Base-by-base conservation (phyloP, 2,329 filamentous ascomycete genomes). In the Arthrobotrys megalospora region DNA sequence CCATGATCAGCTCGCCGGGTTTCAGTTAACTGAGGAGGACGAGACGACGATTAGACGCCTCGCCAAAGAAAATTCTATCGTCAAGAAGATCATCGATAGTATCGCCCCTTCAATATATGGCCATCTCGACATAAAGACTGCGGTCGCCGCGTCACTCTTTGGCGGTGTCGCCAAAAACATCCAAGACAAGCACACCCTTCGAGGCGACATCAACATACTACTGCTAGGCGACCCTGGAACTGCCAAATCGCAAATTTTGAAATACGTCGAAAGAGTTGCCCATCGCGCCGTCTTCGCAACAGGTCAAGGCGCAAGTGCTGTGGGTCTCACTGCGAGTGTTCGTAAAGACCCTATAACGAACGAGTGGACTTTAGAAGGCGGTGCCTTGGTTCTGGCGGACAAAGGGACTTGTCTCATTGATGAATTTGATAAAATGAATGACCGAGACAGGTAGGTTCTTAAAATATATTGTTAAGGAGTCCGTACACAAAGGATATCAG, bases 351-450 rank as follows among this genome's bases (percentile, higher is more conserved):
- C 96, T 4, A 87, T 98, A 83, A 99, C 96, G 1, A 93, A 92
- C 84, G 96, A 99, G 85, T 99, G 96, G 95, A 98, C 96, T 5
- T 87, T 99, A 1, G 96, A 99, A 86, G 96, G 96, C 80, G 96
- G 96, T 83, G 96, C 96, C 3, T 88, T 99, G 10, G 96, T 99
- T 82, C 89, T 99, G 70, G 96, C 96, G 14, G 96, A 99, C 84
- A 92, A 93, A 80, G 96, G 96, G 47, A 97, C 93, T 14, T 98
- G 96, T 83, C 88, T 99, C 34, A 99, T 99, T 80, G 96, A 99
- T 82, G 96, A 99, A 85, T 99, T 99, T 82, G 96, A 99, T 89
- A 99, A 99, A 88, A 99, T 99, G 96, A 98, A 98, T 84, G 96
- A 99, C 84, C 94, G 98, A 83, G 96, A 99, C 84, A 90, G 76